Conservation (phyloP, 2,329 filamentous ascomycete genomes). For the Calonectria pseudoreteaudii region DNA sequence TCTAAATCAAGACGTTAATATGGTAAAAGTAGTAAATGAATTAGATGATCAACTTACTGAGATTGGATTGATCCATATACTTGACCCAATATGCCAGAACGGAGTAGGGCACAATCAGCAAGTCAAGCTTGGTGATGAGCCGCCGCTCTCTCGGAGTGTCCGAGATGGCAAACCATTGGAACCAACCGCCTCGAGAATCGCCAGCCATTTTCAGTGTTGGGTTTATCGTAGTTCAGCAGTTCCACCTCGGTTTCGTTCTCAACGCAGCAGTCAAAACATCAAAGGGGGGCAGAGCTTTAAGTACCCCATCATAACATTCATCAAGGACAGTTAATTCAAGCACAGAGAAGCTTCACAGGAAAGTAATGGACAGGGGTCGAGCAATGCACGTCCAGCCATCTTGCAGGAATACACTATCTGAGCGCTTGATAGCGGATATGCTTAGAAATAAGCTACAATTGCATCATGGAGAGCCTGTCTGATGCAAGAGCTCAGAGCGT, state of each 20-base stretch:
- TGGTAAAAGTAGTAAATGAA: neutral
- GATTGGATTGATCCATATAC: slow-evolving; percentile 63
- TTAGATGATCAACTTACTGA: slow-evolving; percentile 51
- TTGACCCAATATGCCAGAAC: slow-evolving; percentile 67
- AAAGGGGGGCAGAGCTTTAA: neutral
- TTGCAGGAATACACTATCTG: neutral
- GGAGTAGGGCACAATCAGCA: slow-evolving; percentile 66
- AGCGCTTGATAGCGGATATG: neutral
- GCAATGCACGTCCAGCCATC: neutral
- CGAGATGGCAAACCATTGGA: slow-evolving; percentile 60
- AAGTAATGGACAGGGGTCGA: neutral
- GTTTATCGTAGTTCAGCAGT: neutral
- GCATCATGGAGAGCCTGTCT: neutral
- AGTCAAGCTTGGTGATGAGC: slow-evolving; percentile 64
- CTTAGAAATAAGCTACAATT: slow-evolving; percentile 11
- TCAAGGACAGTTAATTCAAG: neutral
- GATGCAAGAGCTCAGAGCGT: neutral
- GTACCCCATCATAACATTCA: neutral
- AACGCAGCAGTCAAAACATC: neutral
- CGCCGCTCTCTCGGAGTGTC: slow-evolving; percentile 55
- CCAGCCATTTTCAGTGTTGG: neutral
- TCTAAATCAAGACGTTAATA: slow-evolving; percentile 45
- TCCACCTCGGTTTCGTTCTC: neutral
- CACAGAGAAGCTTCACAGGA: neutral
- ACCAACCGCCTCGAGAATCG: slow-evolving; percentile 16